Evolutionary conservation across 2,329 filamentous ascomycete species (phyloP).

Genomic region (Aspergillus sp.): DNA sequence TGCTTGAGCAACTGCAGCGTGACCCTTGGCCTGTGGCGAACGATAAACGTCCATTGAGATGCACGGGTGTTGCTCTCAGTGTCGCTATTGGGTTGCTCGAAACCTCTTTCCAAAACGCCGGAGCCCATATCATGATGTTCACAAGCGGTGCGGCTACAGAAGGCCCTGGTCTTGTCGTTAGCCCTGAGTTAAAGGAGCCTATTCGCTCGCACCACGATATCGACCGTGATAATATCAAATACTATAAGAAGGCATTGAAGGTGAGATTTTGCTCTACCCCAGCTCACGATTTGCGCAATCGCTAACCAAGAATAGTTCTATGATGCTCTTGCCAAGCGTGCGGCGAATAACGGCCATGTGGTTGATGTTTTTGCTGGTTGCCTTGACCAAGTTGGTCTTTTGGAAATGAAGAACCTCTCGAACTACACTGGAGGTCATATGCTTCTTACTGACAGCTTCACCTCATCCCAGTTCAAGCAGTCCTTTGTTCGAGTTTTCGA

Average conservation of each 20-base stretch:
- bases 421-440: conserved; percentile 98
- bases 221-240: conserved; percentile 97
- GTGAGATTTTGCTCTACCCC: conserved; percentile 46
- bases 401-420: conserved; percentile 97
- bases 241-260: conserved; percentile 98
- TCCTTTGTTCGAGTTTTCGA: conserved; percentile 97
- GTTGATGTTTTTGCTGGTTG: conserved; percentile 98
- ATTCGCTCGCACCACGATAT: conserved; percentile 99
- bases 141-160: conserved; percentile 93
- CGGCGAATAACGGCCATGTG: conserved; percentile 93
- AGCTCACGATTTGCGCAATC: background rate
- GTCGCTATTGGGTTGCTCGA: conserved; percentile 91
- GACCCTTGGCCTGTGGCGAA: conserved; percentile 97
- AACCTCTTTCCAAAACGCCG: conserved; percentile 92
- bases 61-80: conserved; percentile 93
- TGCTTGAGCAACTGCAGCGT: conserved; percentile 90
- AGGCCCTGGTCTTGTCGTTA: conserved; percentile 94
- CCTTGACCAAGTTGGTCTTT: conserved; percentile 90
- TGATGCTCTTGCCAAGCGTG: conserved; percentile 87
- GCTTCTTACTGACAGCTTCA: conserved; percentile 97
- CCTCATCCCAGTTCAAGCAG: conserved; percentile 98
- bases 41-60: conserved; percentile 85
- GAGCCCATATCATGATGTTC: conserved; percentile 95
- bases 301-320: conserved; percentile 68
- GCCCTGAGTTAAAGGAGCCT: conserved; percentile 89